These are phyloP conservation scores for Cutaneotrichosporon cavernicola DNA, from an alignment of 1,284 basidiomycete species.

Conservation along the genomic window DNA sequence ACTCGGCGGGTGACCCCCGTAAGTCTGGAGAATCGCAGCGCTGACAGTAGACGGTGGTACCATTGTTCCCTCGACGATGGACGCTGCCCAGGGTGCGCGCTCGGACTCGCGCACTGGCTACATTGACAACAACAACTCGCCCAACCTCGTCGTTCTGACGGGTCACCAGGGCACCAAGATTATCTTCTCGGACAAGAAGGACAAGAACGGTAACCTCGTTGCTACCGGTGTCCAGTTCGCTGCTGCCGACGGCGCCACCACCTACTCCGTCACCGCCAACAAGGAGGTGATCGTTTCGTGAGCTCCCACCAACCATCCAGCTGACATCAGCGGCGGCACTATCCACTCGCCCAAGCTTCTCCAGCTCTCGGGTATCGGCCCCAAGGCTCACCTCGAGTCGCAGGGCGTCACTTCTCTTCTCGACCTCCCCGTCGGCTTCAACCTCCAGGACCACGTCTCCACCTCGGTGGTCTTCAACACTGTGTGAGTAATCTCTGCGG, in stretches of 20 bases:
- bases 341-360: slow-evolving; percentile 22
- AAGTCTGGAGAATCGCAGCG: not conserved
- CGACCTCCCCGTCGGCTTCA: slow-evolving; percentile 33
- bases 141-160: slow-evolving; percentile 64
- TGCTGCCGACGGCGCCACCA: slow-evolving; percentile 39
- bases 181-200: slow-evolving; percentile 60
- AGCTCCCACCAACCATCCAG: not conserved
- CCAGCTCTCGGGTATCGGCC: slow-evolving; percentile 27
- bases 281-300: slow-evolving; percentile 26
- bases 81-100: slow-evolving; percentile 63
- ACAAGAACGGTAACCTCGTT: slow-evolving; percentile 54
- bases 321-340: slow-evolving; percentile 23
- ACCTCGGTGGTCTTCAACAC: slow-evolving; percentile 41
- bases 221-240: slow-evolving; percentile 64
- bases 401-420: slow-evolving; percentile 25
- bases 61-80: slow-evolving; percentile 66
- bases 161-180: slow-evolving; percentile 63
- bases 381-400: slow-evolving; percentile 12
- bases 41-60: slow-evolving; percentile 36
- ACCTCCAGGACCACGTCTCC: slow-evolving; percentile 38
- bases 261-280: slow-evolving; percentile 14
- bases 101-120: slow-evolving; percentile 66
- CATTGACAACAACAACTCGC: slow-evolving; percentile 62
- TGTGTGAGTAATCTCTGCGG: slow-evolving; percentile 1
- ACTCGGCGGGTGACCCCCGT: slow-evolving; percentile 34